Percentiles rank a stretch among this genome's conserved stretches.
Conservation (phyloP, 768 basidiomycete genomes). For the Termitomyces sp. region DNA sequence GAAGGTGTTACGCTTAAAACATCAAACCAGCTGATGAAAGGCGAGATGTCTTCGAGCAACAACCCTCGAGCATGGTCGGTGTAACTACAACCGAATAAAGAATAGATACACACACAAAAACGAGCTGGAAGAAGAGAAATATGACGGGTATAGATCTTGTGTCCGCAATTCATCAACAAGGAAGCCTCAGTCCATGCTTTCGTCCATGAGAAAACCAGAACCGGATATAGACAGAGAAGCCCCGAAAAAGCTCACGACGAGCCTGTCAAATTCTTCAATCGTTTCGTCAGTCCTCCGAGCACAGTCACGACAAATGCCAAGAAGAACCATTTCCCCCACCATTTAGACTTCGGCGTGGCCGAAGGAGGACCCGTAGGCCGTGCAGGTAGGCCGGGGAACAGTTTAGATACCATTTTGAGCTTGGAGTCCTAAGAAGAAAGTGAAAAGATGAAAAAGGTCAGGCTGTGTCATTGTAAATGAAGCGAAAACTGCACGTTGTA, state of each 20-base stretch:
- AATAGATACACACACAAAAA: not conserved
- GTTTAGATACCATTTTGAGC: constrained; percentile 19
- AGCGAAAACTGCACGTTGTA: constrained; percentile 33
- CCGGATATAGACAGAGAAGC: not conserved
- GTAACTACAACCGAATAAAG: not conserved
- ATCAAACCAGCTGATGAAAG: not conserved
- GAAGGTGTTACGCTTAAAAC: not conserved
- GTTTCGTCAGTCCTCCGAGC: constrained; percentile 37
- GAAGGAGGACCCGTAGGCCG: constrained; percentile 38
- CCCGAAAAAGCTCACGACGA: constrained; percentile 4
- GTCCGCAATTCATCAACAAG: not conserved
- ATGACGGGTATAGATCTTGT: not conserved
- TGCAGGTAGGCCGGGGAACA: constrained; percentile 32
- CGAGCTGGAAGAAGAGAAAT: not conserved
- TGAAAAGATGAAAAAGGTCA: not conserved
- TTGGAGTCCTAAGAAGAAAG: constrained; percentile 21
- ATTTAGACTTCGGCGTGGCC: constrained; percentile 14
- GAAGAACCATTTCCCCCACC: constrained; percentile 44
- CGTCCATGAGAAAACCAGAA: not conserved
- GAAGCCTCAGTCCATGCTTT: not conserved
- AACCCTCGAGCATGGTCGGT: not conserved
- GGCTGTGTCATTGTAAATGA: not conserved
- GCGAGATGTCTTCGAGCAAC: not conserved
- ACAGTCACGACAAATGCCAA: constrained; percentile 38
- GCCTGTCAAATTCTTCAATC: constrained; percentile 21